Evolutionary conservation across 2,329 filamentous ascomycete species (phyloP), one percentile per base, ranked within the genome.

Genomic region (Venturiaceae sp.): DNA sequence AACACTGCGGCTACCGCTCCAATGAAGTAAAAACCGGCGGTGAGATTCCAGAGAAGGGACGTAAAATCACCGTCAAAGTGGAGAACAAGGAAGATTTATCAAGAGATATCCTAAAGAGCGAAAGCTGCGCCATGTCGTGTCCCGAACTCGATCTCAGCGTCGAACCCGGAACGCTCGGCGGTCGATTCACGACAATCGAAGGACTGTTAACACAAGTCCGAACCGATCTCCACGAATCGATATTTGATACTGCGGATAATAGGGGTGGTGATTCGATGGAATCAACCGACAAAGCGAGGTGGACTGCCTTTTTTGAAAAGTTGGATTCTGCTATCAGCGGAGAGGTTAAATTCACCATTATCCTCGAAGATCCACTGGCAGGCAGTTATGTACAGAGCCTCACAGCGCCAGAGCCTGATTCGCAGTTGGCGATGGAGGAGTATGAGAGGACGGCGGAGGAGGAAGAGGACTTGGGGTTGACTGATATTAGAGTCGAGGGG

Each of bases 11-110:
- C 60, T 95, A 97, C 77, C 87, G 90, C 62, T 94, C 88, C 65
- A 97, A 95, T 73, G 94, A 99, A 71, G 90, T 99, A 70, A 97
- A 97, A 80, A 97, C 94, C 1, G 94, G 94, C 63, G 94, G 94
- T 58, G 92, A 87, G 67, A 86, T 99, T 23, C 94, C 94, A 8
- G 86, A 87, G 58, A 84, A 88, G 69, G 94, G 94, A 61, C 87
- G 87, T 72, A 87, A 85, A 64, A 95, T 96, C 65, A 91, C 82
- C 0, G 80, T 99, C 28, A 77, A 80, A 57, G 87, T 97, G 58
- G 78, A 84, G 60, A 83, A 75, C 34, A 69, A 77, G 33, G 80
- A 85, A 60, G 94, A 99, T 71, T 80, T 99, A 46, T 87, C 86
- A 13, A 84, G 94, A 62, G 94, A 99, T 68, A 95, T 99, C 61